Evolutionary conservation across 257 asterid genomes (phyloP).

Genomic region (Forsythia viridissima): DNA sequence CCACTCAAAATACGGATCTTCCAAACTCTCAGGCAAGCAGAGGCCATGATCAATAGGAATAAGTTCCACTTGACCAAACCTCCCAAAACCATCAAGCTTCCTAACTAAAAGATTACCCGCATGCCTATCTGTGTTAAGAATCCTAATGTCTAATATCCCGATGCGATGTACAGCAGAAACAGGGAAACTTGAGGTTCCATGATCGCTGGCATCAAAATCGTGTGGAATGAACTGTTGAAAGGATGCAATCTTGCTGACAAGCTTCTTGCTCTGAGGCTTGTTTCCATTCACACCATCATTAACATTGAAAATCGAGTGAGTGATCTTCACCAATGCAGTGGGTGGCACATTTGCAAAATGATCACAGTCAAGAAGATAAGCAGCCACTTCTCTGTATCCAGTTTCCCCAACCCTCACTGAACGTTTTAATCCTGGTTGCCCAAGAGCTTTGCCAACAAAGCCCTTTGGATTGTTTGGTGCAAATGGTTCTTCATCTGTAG

Average conservation of each 20-base stretch:
- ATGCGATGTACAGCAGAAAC: slow-evolving; percentile 87
- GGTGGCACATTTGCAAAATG: slow-evolving; percentile 94
- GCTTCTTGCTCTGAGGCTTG: slow-evolving; percentile 54
- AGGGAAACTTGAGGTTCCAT: slow-evolving; percentile 92
- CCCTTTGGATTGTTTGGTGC: slow-evolving; percentile 99
- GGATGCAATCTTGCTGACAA: slow-evolving; percentile 92
- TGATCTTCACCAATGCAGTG: slow-evolving; percentile 90
- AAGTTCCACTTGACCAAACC: slow-evolving; percentile 84
- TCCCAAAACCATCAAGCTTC: slow-evolving; percentile 78
- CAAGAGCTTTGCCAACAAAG: slow-evolving; percentile 92
- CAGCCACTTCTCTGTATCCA: slow-evolving; percentile 94
- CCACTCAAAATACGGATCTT: slow-evolving; percentile 98
- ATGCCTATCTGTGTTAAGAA: slow-evolving; percentile 93
- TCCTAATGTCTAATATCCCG: slow-evolving; percentile 93
- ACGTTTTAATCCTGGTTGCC: slow-evolving; percentile 87
- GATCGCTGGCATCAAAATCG: slow-evolving; percentile 93
- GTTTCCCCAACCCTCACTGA: slow-evolving; percentile 92
- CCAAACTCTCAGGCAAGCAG: slow-evolving; percentile 88
- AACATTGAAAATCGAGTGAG: slow-evolving; percentile 80
- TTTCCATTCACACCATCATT: slow-evolving; percentile 78
- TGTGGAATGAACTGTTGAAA: slow-evolving; percentile 79
- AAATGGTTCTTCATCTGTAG: slow-evolving; percentile 95
- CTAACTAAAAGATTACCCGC: slow-evolving; percentile 93
- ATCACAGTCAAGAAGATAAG: slow-evolving; percentile 82
- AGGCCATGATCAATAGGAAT: slow-evolving; percentile 96